phyloP scores from a whole-genome alignment of 768 basidiomycete species.

The Lactifluus volemus region DNA sequence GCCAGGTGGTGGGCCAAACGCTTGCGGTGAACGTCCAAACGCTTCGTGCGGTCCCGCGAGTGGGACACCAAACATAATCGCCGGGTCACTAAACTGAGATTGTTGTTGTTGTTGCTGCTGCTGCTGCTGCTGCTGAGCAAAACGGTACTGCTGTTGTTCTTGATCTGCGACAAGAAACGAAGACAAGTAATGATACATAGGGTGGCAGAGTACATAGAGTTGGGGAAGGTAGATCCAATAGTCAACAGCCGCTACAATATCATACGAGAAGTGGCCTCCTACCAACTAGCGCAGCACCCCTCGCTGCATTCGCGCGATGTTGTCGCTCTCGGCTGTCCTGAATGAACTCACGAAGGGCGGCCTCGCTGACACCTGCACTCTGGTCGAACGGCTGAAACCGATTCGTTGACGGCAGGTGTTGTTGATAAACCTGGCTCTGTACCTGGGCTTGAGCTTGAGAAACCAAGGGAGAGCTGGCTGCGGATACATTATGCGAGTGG shows the following conservation, averaged over 20 bases:
- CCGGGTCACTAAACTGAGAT: conserved; percentile 12
- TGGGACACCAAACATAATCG: conserved; percentile 13
- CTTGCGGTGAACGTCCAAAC: conserved; percentile 7
- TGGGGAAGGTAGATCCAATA: conserved; percentile 15
- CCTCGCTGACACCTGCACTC: conserved; percentile 50
- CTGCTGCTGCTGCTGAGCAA: conserved; percentile 23
- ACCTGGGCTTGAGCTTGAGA: conserved; percentile 39
- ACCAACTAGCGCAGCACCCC: conserved; percentile 34
- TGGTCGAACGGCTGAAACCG: conserved; percentile 53
- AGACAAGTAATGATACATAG: conserved; percentile 20
- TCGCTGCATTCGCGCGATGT: conserved; percentile 24
- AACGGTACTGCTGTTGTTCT: conserved; percentile 25
- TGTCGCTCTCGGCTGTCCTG: conserved; percentile 58
- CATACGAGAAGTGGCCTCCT: conserved; percentile 39
- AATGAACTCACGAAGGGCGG: conserved; percentile 69
- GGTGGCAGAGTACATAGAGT: conserved; percentile 22
- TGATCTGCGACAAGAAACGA: conserved; percentile 27
- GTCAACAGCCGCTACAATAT: conserved; percentile 26
- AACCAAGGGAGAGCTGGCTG: conserved; percentile 38
- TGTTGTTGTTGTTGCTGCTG: conserved; percentile 4
- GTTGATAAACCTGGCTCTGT: conserved; percentile 27
- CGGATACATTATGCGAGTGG: conserved; percentile 34
- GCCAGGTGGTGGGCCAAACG: conserved; percentile 57
- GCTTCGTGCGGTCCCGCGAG: conserved; percentile 2
- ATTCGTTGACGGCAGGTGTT: conserved; percentile 27